phyloP scores from a whole-genome alignment of 805 yeast species.

The Zygosaccharomyces pseudorouxii region DNA sequence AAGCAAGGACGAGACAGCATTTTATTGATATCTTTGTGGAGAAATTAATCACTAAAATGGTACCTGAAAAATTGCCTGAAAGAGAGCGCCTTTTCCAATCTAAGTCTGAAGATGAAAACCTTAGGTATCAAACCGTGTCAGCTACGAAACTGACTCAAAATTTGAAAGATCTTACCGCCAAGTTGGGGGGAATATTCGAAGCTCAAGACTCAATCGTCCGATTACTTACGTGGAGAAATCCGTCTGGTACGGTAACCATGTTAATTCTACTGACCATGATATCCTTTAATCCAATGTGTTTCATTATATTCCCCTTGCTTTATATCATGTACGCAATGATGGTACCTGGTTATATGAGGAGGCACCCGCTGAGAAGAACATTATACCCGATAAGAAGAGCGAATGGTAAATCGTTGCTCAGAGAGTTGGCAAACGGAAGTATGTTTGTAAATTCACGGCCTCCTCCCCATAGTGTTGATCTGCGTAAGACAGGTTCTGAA shows the following conservation, averaged over 20 bases:
- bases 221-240: conserved; percentile 69
- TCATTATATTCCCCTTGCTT: conserved; percentile 59
- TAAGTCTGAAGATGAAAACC: conserved; percentile 22
- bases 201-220: conserved; percentile 58
- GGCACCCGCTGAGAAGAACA: conserved; percentile 58
- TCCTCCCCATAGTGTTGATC: conserved; percentile 7
- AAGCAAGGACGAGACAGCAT: conserved; percentile 36
- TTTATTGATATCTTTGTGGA: conserved; percentile 58
- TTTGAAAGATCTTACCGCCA: conserved; percentile 50
- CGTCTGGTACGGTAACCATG: conserved; percentile 59
- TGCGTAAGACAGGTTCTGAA: conserved; percentile 3
- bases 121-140: conserved; percentile 50
- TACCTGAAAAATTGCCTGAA: conserved; percentile 48
- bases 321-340: conserved; percentile 52
- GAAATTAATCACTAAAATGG: conserved; percentile 45
- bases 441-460: conserved; percentile 14
- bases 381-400: conserved; percentile 41
- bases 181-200: conserved; percentile 53
- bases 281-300: conserved; percentile 66
- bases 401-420: conserved; percentile 51
- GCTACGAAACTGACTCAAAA: conserved; percentile 52
- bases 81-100: conserved; percentile 36
- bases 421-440: conserved; percentile 31
- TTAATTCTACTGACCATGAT: conserved; percentile 59
- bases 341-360: conserved; percentile 62